phyloP scores from a whole-genome alignment of 257 asterid species.

The Ehretia macrophylla region DNA sequence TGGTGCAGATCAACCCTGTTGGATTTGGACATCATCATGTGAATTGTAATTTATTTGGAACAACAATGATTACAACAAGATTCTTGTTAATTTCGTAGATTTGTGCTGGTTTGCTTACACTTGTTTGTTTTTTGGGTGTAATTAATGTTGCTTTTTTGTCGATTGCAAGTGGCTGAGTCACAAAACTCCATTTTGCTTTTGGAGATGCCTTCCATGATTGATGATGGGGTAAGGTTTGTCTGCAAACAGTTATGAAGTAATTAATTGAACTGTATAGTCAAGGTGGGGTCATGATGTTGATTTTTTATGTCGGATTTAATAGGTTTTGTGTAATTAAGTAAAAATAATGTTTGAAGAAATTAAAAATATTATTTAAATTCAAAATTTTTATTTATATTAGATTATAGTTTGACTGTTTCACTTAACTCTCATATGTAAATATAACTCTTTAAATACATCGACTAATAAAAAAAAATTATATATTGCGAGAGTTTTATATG shows the following conservation, averaged over 20 bases:
- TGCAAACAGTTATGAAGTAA: constrained; percentile 11
- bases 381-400: too few species aligned
- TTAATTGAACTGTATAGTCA: background rate
- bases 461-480: too few species aligned
- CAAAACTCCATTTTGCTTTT: constrained; percentile 12
- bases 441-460: too few species aligned
- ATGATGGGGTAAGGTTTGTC: constrained; percentile 14
- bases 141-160: background rate
- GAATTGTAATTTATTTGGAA: constrained; percentile 34
- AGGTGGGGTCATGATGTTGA: too few species aligned
- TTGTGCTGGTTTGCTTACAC: background rate
- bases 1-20: constrained; percentile 27
- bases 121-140: background rate
- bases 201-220: constrained; percentile 29
- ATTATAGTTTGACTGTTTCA: too few species aligned
- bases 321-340: too few species aligned
- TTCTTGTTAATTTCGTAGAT: constrained; percentile 31
- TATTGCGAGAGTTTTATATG: too few species aligned
- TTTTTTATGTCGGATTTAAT: too few species aligned
- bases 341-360: too few species aligned
- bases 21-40: constrained; percentile 6
- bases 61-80: constrained; percentile 33
- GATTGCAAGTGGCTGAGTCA: constrained; percentile 11
- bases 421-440: too few species aligned
- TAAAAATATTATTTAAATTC: too few species aligned